Evolutionary conservation across 768 basidiomycete species (phyloP).

Genomic region (Termitomyces sp.): DNA sequence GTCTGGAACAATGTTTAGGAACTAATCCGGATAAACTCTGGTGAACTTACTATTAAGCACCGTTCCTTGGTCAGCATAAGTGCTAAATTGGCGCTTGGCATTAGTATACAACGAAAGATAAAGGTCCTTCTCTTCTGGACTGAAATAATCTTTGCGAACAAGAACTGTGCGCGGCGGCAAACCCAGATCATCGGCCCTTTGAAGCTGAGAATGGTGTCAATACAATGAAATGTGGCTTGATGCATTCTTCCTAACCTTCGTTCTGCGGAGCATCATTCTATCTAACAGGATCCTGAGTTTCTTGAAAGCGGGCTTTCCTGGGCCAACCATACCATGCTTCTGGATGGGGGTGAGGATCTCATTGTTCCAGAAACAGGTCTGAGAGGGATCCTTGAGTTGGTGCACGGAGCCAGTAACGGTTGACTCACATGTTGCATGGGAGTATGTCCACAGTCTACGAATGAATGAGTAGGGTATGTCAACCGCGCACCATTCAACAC

Average conservation of each 20-base stretch:
- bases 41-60: slow-evolving; percentile 77
- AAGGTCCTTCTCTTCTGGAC: slow-evolving; percentile 94
- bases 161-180: slow-evolving; percentile 89
- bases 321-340: slow-evolving; percentile 76
- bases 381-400: slow-evolving; percentile 3
- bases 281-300: slow-evolving; percentile 87
- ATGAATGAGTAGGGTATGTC: neutral
- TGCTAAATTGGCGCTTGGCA: slow-evolving; percentile 87
- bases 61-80: slow-evolving; percentile 87
- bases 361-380: slow-evolving; percentile 97
- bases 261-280: slow-evolving; percentile 92
- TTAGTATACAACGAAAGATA: slow-evolving; percentile 90
- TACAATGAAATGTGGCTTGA: neutral
- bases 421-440: slow-evolving; percentile 74
- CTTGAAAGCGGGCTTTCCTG: slow-evolving; percentile 81
- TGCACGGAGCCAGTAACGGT: neutral
- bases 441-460: slow-evolving; percentile 71
- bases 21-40: neutral
- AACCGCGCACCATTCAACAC: slow-evolving; percentile 13
- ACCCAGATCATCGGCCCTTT: slow-evolving; percentile 94
- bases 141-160: slow-evolving; percentile 88
- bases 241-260: slow-evolving; percentile 48
- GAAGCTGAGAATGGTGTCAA: slow-evolving; percentile 44
- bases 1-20: slow-evolving; percentile 35
- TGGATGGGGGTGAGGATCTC: slow-evolving; percentile 97